These are phyloP conservation scores for Euphorbia peplus DNA, from an alignment of 345 rosid species.

Conservation along the genomic window DNA sequence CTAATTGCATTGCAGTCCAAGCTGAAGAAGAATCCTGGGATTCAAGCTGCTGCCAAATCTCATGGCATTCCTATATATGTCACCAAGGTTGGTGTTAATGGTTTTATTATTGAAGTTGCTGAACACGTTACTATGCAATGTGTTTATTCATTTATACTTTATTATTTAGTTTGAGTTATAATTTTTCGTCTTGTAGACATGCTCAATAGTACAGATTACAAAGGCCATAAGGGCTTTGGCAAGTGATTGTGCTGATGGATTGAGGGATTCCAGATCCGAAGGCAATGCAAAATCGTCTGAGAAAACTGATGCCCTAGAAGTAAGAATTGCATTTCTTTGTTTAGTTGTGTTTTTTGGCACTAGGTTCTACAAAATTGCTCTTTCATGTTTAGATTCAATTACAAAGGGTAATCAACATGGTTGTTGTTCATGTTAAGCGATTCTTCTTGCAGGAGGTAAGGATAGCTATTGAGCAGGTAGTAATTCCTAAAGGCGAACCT, in stretches of 20 bases:
- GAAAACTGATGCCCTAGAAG: conserved; percentile 83
- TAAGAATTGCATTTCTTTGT: conserved; percentile 18
- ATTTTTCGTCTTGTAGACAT: conserved; percentile 53
- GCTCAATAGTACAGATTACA: conserved; percentile 68
- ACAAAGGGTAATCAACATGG: not conserved
- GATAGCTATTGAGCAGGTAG: conserved; percentile 70
- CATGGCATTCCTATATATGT: conserved; percentile 64
- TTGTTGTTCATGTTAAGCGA: conserved; percentile 7
- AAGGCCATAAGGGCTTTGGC: conserved; percentile 55
- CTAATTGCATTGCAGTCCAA: conserved; percentile 74
- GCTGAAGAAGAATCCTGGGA: conserved; percentile 73
- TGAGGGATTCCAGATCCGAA: conserved; percentile 46
- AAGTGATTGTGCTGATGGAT: conserved; percentile 46
- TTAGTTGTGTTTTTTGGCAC: not conserved
- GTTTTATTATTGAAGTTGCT: not conserved
- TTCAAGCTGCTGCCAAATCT: conserved; percentile 69
- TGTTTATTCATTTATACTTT: not conserved
- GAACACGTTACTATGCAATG: not conserved
- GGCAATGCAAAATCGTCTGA: conserved; percentile 48
- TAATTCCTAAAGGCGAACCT: conserved; percentile 63
- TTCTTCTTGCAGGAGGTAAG: conserved; percentile 63
- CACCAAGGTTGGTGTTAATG: conserved; percentile 51
- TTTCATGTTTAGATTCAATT: not conserved
- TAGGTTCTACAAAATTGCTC: not conserved
- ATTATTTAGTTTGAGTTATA: not conserved